Evolutionary conservation across 257 asterid species (phyloP).

Genomic region (Datura wrightii): DNA sequence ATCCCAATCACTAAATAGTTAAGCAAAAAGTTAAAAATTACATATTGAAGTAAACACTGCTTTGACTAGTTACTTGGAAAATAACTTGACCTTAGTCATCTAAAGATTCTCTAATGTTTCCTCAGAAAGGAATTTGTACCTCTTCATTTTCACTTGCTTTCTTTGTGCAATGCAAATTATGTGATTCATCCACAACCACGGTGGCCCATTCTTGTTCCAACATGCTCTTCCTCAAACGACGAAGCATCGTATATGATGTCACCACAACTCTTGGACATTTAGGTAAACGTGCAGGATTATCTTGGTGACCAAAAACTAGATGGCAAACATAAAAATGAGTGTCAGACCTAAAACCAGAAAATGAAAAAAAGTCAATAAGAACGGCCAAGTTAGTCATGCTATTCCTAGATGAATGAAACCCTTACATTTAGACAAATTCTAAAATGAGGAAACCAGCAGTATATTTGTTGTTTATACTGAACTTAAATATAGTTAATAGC

Average conservation of each 20-base stretch:
- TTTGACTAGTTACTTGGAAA: slow-evolving; percentile 25
- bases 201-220: slow-evolving; percentile 83
- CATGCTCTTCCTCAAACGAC: slow-evolving; percentile 75
- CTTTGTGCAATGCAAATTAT: slow-evolving; percentile 77
- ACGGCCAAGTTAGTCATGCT: slow-evolving; percentile 24
- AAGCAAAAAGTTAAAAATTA: neutral
- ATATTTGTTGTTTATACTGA: slow-evolving; percentile 15
- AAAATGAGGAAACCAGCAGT: neutral
- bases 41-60: slow-evolving; percentile 18
- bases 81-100: neutral
- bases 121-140: slow-evolving; percentile 47
- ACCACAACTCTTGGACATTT: slow-evolving; percentile 81
- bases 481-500: slow-evolving; percentile 9
- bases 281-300: slow-evolving; percentile 75
- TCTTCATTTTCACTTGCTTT: slow-evolving; percentile 74
- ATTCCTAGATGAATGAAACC: neutral
- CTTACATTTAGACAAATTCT: neutral
- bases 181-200: slow-evolving; percentile 91
- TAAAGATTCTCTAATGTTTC: neutral
- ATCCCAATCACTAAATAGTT: slow-evolving; percentile 4
- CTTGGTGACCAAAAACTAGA: slow-evolving; percentile 81
- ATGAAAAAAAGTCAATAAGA: neutral
- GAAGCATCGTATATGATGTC: slow-evolving; percentile 86
- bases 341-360: slow-evolving; percentile 14
- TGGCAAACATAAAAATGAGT: slow-evolving; percentile 20